Evolutionary conservation across 208 protist genomes (phyloP), one percentile per base, ranked within the genome.

Genomic region (Acanthamoeba triangularis): DNA sequence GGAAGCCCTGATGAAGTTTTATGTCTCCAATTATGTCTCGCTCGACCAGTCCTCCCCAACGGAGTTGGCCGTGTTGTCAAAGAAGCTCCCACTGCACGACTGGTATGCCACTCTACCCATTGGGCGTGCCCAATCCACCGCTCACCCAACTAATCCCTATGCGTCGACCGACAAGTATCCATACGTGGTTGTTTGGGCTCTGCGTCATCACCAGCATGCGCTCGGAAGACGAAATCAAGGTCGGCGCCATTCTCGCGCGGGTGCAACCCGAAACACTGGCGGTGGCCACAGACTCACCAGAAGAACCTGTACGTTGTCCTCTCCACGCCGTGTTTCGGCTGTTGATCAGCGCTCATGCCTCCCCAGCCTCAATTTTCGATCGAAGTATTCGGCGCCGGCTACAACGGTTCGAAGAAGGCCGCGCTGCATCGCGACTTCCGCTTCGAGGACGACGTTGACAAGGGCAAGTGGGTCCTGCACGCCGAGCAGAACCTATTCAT

Each of bases 381-480:
- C 23, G 65, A 72, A 7, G 8, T 72, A 0, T 72, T 37, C 0
- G 65, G 65, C 10, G 65, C 5, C 0, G 65, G 65, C 65, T 72
- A 72, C 65, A 72, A 72, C 65, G 65, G 65, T 1, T 18, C 65
- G 30, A 16, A n/a, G 10, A 72, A 72, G 65, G 65, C 0, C 30
- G 2, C 65, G 7, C 30, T 72, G 65, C 65, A 28, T 4, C 65
- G 65, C 30, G 65, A 72, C 65, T 72, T 72, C 8, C 6, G 7
- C 49, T 52, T 72, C 63, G 8, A 72, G 20, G 65, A 11, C n/a
- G 65, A 72, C 23, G 65, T 1, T 6, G 65, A 72, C 65, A 72
- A 72, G 65, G 65, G 65, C 23, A 72, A 72, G 65, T 72, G 65
- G 65, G 65, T 35, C 65, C 5, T 72, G n/a, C 65, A 72, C 65